Conservation (phyloP, 2,329 filamentous ascomycete species). For the Drechslerella stenobrocha region DNA sequence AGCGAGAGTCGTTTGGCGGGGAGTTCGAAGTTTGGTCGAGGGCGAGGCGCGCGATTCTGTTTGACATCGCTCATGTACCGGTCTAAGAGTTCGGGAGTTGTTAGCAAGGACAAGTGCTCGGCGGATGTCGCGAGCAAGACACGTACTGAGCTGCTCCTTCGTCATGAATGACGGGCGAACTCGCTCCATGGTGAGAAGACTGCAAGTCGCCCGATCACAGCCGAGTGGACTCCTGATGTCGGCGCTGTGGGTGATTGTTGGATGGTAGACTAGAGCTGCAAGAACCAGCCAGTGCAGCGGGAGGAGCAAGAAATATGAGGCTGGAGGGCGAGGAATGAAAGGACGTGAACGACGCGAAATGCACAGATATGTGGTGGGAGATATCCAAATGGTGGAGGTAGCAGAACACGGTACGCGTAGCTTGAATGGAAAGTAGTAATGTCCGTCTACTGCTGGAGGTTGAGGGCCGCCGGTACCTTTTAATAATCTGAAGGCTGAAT, state of each 20-base stretch:
- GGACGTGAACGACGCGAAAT: slow-evolving; percentile 32
- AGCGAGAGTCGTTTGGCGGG: slow-evolving; percentile 33
- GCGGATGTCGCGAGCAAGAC: slow-evolving; percentile 2
- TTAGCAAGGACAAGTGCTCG: slow-evolving; percentile 3
- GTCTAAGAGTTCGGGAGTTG: slow-evolving; percentile 12
- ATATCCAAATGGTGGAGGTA: slow-evolving; percentile 12
- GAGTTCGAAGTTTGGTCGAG: slow-evolving; percentile 39
- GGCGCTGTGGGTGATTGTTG: slow-evolving; percentile 11
- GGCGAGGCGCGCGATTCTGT: slow-evolving; percentile 33
- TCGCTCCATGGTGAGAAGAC: slow-evolving; percentile 31
- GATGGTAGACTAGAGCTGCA: slow-evolving; percentile 18
- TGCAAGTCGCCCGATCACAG: slow-evolving; percentile 1
- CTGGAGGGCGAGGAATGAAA: slow-evolving; percentile 32
- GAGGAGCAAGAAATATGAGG: slow-evolving; percentile 5
- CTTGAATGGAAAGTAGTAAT: slow-evolving; percentile 11
- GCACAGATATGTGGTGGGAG: slow-evolving; percentile 16
- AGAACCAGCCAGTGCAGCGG: slow-evolving; percentile 9
- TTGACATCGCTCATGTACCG: slow-evolving; percentile 43
- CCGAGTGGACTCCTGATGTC: background rate
- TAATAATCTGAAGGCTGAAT: slow-evolving; percentile 8
- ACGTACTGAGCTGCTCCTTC: slow-evolving; percentile 53
- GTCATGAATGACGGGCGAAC: slow-evolving; percentile 52
- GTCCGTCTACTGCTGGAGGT: background rate
- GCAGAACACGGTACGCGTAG: slow-evolving; percentile 7
- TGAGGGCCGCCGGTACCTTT: slow-evolving; percentile 1